phyloP scores from a whole-genome alignment of 2,329 filamentous ascomycete genomes.

The Bipolaris sorokiniana region DNA sequence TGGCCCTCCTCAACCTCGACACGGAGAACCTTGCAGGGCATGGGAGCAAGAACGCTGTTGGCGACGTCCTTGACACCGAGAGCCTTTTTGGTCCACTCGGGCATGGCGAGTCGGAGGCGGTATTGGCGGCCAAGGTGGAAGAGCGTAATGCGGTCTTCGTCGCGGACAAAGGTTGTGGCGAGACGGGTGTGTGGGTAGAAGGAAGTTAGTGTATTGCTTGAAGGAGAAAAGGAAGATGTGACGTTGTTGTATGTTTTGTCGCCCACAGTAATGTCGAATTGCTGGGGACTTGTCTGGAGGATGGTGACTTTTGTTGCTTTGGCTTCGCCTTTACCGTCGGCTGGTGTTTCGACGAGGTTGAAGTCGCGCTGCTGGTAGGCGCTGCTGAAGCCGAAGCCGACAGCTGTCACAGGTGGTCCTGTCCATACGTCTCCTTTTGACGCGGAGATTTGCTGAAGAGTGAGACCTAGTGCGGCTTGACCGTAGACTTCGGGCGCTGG shows the following conservation, averaged over 20 bases:
- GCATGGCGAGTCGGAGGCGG: conserved; percentile 61
- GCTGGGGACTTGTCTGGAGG: conserved; percentile 57
- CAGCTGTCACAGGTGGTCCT: conserved; percentile 38
- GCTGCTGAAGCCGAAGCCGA: conserved; percentile 60
- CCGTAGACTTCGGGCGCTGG: conserved; percentile 77
- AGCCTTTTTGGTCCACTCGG: conserved; percentile 85
- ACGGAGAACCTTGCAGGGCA: conserved; percentile 95
- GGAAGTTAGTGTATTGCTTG: conserved; percentile 63
- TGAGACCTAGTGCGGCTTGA: conserved; percentile 82
- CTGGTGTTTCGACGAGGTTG: conserved; percentile 57
- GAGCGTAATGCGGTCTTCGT: conserved; percentile 69
- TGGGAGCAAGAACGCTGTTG: conserved; percentile 87
- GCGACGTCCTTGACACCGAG: conserved; percentile 79
- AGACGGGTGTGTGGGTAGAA: conserved; percentile 85
- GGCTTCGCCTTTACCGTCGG: conserved; percentile 50
- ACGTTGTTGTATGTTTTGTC: conserved; percentile 51
- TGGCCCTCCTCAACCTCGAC: conserved; percentile 88
- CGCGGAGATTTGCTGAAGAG: conserved; percentile 55
- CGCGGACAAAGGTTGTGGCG: conserved; percentile 75
- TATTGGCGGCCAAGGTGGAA: conserved; percentile 73
- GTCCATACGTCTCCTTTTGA: conserved; percentile 52
- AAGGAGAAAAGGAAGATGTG: conserved; percentile 55
- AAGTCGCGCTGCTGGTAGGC: conserved; percentile 69
- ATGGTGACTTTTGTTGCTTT: conserved; percentile 56
- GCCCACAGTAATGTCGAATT: conserved; percentile 59